Base-by-base conservation (phyloP, 75 land plant genomes). In the Gnetum montanum region DNA sequence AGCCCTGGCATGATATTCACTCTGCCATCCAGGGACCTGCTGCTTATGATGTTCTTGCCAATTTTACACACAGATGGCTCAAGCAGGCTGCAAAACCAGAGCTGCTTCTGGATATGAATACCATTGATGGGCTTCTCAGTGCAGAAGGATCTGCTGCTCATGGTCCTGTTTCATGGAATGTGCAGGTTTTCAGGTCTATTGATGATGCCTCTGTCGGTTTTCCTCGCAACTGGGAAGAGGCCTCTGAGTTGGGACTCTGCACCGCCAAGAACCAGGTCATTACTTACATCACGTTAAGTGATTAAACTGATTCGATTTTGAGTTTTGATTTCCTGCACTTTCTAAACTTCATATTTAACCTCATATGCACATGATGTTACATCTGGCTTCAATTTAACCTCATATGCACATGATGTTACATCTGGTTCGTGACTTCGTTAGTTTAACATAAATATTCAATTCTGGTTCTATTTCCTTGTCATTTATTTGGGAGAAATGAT, bases 141-240 rank as follows among this genome's bases (percentile, higher is more conserved):
- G 13, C 24, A 22, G 20, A n/a, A 12, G 4, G 4, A 0, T 5
- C 3, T n/a, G n/a, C n/a, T n/a, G n/a, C n/a, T n/a, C 58, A 74
- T n/a, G 63, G 54, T 15, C 62, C 62, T 0, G 66, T 56, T n/a
- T 19, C 70, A 11, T 86, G 96, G 96, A 74, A 70, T 8, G 82
- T 84, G 13, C 92, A 86, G 53, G 66, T 90, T 6, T 86, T 80
- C 54, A 56, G 91, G 27, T 83, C 91, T 35, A 86, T 83, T 12
- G 91, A 90, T 44, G 74, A 69, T 43, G 70, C 71, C 20, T 88
- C 89, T 0, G 31, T 25, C 0, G 62, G 60, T 27, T 60, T 78
- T 38, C 66, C 71, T 0, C 43, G 19, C 15, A 58, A 73, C 25
- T 40, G 50, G 4, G 57, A 46, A 0, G 52, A 38, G 1, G 25